phyloP scores from a whole-genome alignment of 176 grass and related monocot species.

The Triticum turgidum region DNA sequence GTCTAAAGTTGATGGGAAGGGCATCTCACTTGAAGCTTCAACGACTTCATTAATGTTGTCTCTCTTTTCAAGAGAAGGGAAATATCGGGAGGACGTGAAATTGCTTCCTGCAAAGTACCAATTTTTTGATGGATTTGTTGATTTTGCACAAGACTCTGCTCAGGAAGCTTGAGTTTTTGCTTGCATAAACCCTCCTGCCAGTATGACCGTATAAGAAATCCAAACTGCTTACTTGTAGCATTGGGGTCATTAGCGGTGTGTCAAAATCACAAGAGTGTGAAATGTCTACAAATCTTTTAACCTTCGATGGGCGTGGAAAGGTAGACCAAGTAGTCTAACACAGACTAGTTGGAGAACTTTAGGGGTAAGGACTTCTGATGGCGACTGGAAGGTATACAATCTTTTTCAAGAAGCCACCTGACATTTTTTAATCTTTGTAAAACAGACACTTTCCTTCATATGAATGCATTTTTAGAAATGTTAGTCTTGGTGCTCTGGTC shows the following conservation, averaged over 20 bases:
- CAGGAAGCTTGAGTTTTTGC: neutral
- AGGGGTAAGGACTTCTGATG: neutral
- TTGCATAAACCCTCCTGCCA: neutral
- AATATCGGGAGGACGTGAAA: neutral
- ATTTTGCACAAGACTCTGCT: neutral
- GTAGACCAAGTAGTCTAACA: neutral
- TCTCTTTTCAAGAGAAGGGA: neutral
- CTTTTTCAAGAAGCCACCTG: neutral
- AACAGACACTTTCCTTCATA: neutral
- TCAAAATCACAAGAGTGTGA: neutral
- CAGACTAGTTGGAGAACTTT: neutral
- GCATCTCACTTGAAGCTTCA: neutral
- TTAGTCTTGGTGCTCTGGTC: neutral
- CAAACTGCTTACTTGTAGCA: neutral
- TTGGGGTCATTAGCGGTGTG: neutral
- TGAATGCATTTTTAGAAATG: neutral
- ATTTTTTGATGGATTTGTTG: neutral
- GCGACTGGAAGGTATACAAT: neutral
- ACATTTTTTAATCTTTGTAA: neutral
- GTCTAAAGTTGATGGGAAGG: neutral
- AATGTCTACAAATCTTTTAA: neutral
- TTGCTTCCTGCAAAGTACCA: neutral
- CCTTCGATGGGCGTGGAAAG: neutral
- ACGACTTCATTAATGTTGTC: neutral
- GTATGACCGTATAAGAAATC: neutral